A percentile compares a stretch with the other conserved stretches of the same genome.
These are phyloP conservation scores for Mortierella sp. DNA, from an alignment of 371 early-diverging fungal genomes.

Conservation along the genomic window DNA sequence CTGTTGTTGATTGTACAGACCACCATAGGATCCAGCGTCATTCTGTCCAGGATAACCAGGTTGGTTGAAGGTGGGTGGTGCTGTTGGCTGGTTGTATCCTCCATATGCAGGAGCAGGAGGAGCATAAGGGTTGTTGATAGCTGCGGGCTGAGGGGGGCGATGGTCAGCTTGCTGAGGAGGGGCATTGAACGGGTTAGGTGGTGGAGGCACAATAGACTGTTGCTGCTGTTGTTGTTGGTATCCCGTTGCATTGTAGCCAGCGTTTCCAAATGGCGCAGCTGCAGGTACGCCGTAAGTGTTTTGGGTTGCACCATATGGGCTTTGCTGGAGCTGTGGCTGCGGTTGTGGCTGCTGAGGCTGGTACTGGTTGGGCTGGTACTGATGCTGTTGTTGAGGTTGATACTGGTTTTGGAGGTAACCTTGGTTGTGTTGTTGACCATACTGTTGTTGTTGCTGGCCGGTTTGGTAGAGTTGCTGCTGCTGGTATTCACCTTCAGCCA, in stretches of 20 bases:
- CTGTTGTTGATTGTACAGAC: constrained; percentile 44
- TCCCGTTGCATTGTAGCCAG: constrained; percentile 36
- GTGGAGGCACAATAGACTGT: constrained; percentile 37
- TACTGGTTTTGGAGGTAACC: constrained; percentile 46
- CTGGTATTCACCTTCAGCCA: constrained; percentile 52
- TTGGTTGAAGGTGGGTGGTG: constrained; percentile 45
- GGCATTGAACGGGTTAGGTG: constrained; percentile 30
- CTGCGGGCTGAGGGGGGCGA: constrained; percentile 52
- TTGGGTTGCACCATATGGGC: constrained; percentile 31
- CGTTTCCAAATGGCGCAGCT: constrained; percentile 28
- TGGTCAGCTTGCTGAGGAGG: constrained; percentile 48
- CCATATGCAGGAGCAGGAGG: constrained; percentile 42
- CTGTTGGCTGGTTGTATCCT: constrained; percentile 38
- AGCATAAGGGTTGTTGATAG: constrained; percentile 34
- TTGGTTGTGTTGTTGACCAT: constrained; percentile 11
- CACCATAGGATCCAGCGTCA: constrained; percentile 37
- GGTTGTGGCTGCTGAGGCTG: constrained; percentile 33
- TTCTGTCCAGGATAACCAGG: constrained; percentile 35
- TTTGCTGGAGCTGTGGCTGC: constrained; percentile 30
- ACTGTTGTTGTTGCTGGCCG: constrained; percentile 37
- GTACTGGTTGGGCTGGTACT: constrained; percentile 24
- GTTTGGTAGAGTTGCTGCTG: constrained; percentile 49
- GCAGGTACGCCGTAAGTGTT: constrained; percentile 37
- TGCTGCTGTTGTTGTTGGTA: constrained; percentile 29
- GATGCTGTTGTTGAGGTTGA: constrained; percentile 36